phyloP scores from a whole-genome alignment of 495 filamentous ascomycete genomes.

The Neurospora tetraspora region DNA sequence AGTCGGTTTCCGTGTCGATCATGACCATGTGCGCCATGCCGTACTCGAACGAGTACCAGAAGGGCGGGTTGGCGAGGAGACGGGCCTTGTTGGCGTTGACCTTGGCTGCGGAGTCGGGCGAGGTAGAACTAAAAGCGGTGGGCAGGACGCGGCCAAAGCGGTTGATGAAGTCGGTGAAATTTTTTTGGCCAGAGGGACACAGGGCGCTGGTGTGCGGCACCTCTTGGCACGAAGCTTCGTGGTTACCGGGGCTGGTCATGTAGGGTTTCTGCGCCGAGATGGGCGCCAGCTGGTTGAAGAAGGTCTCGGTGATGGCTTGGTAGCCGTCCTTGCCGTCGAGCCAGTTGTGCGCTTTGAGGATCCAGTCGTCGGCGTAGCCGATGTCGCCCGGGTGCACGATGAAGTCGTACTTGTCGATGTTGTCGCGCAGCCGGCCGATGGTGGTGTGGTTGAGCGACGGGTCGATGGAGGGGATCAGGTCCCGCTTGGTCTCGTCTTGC shows the following conservation, averaged over 20 bases:
- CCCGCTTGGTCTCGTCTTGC: conserved; percentile 38
- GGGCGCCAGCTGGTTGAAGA: conserved; percentile 34
- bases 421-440: conserved; percentile 44
- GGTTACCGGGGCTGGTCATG: conserved; percentile 36
- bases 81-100: conserved; percentile 38
- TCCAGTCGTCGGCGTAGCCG: conserved; percentile 41
- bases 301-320: conserved; percentile 35
- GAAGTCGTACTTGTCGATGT: conserved; percentile 48
- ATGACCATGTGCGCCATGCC: conserved; percentile 48
- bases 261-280: conserved; percentile 33
- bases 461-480: conserved; percentile 40
- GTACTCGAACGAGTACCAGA: conserved; percentile 59
- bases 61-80: conserved; percentile 44
- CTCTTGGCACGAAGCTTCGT: conserved; percentile 35
- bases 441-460: conserved; percentile 54
- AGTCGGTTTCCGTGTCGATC: conserved; percentile 50
- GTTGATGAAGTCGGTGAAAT: conserved; percentile 51
- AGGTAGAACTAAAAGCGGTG: conserved; percentile 34
- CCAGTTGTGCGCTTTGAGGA: conserved; percentile 28
- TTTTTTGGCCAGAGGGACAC: conserved; percentile 47
- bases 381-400: conserved; percentile 48
- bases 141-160: conserved; percentile 46
- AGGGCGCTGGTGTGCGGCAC: conserved; percentile 32
- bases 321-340: conserved; percentile 32
- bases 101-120: conserved; percentile 31